These are phyloP conservation scores for Phialophora expanda DNA, from an alignment of 2,329 filamentous ascomycete species.

Conservation along the genomic window DNA sequence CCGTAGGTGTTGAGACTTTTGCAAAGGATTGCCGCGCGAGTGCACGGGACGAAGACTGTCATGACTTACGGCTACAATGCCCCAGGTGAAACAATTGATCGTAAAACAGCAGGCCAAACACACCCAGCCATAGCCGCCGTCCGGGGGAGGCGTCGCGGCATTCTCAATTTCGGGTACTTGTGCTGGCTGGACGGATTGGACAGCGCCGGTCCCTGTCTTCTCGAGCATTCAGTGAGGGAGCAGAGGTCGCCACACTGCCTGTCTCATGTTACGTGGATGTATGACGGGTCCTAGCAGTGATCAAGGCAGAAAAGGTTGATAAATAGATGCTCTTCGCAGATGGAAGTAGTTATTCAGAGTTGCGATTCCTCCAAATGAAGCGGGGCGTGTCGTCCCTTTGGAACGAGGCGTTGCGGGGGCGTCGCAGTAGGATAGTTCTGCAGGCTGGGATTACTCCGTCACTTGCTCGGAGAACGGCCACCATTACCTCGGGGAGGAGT, in stretches of 20 bases:
- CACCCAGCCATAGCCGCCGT: conserved; percentile 45
- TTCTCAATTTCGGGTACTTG: not conserved
- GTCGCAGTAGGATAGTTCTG: too few relatives aligned
- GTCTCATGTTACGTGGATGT: not conserved
- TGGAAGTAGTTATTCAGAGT: too few relatives aligned
- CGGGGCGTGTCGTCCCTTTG: not conserved
- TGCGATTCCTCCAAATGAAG: not conserved
- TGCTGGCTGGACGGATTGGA: not conserved
- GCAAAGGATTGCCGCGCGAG: too few relatives aligned
- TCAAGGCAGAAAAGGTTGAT: not conserved
- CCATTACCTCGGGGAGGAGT: not conserved
- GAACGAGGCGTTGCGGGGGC: not conserved
- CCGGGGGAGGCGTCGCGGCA: conserved; percentile 31
- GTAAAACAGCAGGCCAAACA: conserved; percentile 37
- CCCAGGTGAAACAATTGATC: conserved; percentile 45
- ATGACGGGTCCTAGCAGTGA: not conserved
- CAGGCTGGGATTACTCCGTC: not conserved
- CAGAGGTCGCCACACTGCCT: too few relatives aligned
- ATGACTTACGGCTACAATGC: conserved; percentile 38
- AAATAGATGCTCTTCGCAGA: too few relatives aligned
- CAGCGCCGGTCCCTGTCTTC: not conserved
- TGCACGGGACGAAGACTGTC: too few relatives aligned
- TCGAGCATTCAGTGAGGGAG: not conserved
- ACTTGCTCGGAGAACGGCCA: not conserved
- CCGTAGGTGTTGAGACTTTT: not conserved